phyloP scores from a whole-genome alignment of 345 rosid species.

The Eutrema heterophyllum region DNA sequence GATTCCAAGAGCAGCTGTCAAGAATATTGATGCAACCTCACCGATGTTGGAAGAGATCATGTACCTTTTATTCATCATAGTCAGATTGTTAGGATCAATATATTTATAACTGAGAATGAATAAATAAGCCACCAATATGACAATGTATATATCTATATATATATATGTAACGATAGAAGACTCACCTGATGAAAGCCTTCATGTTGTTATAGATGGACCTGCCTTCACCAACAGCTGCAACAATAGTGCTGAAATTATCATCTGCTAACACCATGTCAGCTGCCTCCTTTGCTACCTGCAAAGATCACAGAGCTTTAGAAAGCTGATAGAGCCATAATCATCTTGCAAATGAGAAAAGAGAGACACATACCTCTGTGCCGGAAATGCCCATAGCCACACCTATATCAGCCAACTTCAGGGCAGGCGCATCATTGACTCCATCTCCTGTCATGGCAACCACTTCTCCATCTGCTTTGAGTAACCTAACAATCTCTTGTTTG shows the following conservation, averaged over 20 bases:
- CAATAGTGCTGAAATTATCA: constrained; percentile 96
- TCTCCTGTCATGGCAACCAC: constrained; percentile 99
- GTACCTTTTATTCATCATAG: constrained; percentile 54
- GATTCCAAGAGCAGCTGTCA: constrained; percentile 96
- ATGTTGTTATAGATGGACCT: constrained; percentile 90
- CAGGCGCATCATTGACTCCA: constrained; percentile 99
- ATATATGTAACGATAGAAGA: not conserved
- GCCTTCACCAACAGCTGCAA: constrained; percentile 97
- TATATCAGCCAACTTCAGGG: constrained; percentile 93
- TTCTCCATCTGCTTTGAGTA: constrained; percentile 97
- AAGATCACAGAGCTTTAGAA: constrained; percentile 1
- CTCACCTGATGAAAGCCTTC: constrained; percentile 97
- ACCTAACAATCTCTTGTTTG: constrained; percentile 95
- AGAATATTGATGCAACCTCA: constrained; percentile 92
- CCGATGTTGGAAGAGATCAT: constrained; percentile 99
- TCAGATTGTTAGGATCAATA: not conserved
- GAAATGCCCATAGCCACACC: constrained; percentile 98
- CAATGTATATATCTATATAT: not conserved
- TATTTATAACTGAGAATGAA: not conserved
- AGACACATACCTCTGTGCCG: constrained; percentile 80
- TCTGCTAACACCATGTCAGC: constrained; percentile 98
- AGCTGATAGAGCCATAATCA: not conserved
- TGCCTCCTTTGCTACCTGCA: constrained; percentile 96
- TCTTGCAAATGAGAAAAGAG: not conserved
- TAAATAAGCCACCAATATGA: not conserved